Conservation (phyloP, 345 rosid species). For the Hypericum perforatum region DNA sequence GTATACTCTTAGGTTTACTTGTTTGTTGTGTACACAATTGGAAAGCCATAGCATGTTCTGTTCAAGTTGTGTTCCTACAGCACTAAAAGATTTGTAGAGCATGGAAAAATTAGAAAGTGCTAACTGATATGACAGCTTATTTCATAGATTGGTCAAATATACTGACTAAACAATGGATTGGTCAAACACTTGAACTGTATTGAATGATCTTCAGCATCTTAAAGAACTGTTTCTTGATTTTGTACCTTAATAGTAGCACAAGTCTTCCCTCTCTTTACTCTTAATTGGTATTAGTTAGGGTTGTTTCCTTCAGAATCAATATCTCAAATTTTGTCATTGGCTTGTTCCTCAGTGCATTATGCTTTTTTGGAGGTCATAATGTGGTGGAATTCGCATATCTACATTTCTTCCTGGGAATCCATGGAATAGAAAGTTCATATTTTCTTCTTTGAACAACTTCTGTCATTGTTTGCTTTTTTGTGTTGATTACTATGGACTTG, state of each 20-base stretch:
- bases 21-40: no score
- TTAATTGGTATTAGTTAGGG: background rate
- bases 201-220: no score
- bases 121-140: no score
- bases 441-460: constrained; percentile 7
- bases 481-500: background rate
- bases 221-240: constrained; percentile 10
- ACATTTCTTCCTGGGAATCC: constrained; percentile 55
- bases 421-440: constrained; percentile 61
- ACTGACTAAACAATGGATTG: no score
- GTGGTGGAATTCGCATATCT: constrained; percentile 66
- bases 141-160: no score
- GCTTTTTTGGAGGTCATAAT: constrained; percentile 71
- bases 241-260: constrained; percentile 48
- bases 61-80: no score
- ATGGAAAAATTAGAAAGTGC: no score
- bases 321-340: background rate
- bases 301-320: background rate
- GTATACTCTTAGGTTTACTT: no score
- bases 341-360: constrained; percentile 41
- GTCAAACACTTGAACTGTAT: no score
- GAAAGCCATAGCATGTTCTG: no score
- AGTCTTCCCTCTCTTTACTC: constrained; percentile 13
- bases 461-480: no score
- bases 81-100: no score